A percentile compares a stretch with the other conserved stretches of the same genome.
These are phyloP conservation scores for Fusarium xyrophilum DNA, from an alignment of 2,329 filamentous ascomycete genomes.

Conservation along the genomic window DNA sequence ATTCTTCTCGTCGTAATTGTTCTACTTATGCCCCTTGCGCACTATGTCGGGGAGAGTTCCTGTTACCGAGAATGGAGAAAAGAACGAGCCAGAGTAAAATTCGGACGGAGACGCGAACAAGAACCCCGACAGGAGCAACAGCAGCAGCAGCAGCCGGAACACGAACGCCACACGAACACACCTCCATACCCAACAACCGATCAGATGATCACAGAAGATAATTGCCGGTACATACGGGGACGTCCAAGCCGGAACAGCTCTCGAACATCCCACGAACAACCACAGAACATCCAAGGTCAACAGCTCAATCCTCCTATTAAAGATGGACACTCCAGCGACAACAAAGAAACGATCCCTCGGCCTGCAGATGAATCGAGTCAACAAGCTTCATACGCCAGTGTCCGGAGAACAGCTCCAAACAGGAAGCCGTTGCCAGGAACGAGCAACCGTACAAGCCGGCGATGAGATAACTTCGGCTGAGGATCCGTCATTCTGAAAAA, in stretches of 20 bases:
- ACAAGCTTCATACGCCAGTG: not conserved
- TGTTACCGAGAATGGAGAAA: no score
- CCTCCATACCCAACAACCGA: fast-evolving
- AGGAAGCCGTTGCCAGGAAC: not conserved
- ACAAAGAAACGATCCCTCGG: not conserved
- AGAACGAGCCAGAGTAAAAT: fast-evolving
- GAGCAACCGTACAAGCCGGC: not conserved
- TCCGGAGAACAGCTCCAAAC: not conserved
- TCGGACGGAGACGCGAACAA: not conserved
- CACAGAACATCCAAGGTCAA: not conserved
- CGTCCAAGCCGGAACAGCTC: fast-evolving
- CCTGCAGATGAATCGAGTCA: not conserved
- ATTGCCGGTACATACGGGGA: fast-evolving
- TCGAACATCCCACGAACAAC: not conserved
- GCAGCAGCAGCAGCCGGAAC: not conserved
- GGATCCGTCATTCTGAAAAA: not conserved
- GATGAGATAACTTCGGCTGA: not conserved
- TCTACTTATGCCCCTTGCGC: not conserved
- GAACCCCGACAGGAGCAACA: not conserved
- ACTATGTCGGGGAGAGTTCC: not conserved
- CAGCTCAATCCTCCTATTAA: not conserved
- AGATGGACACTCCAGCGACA: not conserved
- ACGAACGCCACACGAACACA: fast-evolving
- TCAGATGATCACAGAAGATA: fast-evolving
- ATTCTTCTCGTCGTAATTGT: fast-evolving